Conservation (phyloP, 805 yeast genomes). For the Candida montana region DNA sequence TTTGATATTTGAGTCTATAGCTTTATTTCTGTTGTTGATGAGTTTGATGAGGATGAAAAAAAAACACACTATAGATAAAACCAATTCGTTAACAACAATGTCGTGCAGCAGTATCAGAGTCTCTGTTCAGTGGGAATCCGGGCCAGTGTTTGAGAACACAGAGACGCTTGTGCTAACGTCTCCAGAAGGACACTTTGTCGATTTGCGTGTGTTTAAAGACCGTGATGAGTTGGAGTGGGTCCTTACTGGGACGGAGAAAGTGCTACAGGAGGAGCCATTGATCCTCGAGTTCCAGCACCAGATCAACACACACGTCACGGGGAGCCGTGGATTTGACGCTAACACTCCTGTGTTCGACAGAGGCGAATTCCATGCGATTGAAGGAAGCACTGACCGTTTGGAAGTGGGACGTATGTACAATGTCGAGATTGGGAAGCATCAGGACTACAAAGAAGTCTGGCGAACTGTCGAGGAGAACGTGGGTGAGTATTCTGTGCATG, state of each 20-base stretch:
- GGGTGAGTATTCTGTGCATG: not conserved
- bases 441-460: conserved; percentile 51
- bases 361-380: conserved; percentile 40
- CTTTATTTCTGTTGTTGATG: no score
- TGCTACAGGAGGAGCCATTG: conserved; percentile 12
- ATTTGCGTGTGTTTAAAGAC: conserved; percentile 30
- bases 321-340: conserved; percentile 18
- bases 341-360: conserved; percentile 11
- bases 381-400: conserved; percentile 34
- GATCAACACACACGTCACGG: conserved; percentile 19
- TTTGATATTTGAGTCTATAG: no score
- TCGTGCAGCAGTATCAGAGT: conserved; percentile 37
- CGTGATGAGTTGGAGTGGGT: conserved; percentile 24
- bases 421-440: conserved; percentile 36
- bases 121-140: conserved; percentile 49
- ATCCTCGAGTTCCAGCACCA: conserved; percentile 22
- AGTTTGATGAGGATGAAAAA: no score
- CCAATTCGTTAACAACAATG: no score
- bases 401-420: conserved; percentile 50
- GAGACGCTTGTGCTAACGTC: conserved; percentile 45
- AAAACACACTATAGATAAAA: no score
- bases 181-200: conserved; percentile 41
- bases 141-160: conserved; percentile 37
- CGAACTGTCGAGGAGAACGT: conserved; percentile 33
- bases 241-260: conserved; percentile 28